Conservation (phyloP, 2,329 filamentous ascomycete genomes). For the Fusarium protoensiforme region DNA sequence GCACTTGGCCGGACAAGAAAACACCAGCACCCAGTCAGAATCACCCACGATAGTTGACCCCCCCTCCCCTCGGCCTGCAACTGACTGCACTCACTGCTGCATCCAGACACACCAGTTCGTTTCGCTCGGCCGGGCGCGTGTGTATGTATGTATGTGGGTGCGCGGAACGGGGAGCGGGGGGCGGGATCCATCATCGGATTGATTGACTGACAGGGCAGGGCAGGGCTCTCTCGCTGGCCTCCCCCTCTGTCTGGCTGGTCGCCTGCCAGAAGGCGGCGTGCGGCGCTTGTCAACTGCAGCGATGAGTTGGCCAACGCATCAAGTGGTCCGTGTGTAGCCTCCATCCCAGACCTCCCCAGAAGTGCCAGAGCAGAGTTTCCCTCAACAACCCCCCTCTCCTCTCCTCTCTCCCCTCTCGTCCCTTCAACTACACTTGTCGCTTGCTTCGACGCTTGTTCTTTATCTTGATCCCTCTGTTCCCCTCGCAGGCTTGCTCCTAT, state of each 20-base stretch:
- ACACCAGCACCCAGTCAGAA: slow-evolving; percentile 27
- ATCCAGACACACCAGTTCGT: slow-evolving; percentile 34
- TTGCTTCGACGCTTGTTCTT: neutral
- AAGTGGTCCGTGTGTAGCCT: slow-evolving; percentile 56
- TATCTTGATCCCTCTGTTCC: neutral
- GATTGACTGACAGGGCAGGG: slow-evolving; percentile 14
- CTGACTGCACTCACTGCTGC: slow-evolving; percentile 11
- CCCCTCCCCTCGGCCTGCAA: neutral
- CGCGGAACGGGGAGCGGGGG: slow-evolving; percentile 34
- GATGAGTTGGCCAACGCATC: slow-evolving; percentile 57
- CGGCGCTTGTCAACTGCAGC: slow-evolving; percentile 55
- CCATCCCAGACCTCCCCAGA: slow-evolving; percentile 5
- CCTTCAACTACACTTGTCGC: slow-evolving; percentile 8
- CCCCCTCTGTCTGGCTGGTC: slow-evolving; percentile 11
- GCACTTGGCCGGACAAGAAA: slow-evolving; percentile 30
- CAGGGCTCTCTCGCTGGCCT: neutral
- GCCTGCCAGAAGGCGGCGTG: slow-evolving; percentile 28
- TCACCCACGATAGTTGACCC: slow-evolving; percentile 29
- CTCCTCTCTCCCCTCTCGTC: slow-evolving; percentile 25
- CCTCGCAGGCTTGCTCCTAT: neutral
- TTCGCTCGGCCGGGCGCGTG: slow-evolving; percentile 20
- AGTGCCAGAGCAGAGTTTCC: slow-evolving; percentile 23
- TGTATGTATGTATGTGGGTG: slow-evolving; percentile 29
- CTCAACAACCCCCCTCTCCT: slow-evolving; percentile 41
- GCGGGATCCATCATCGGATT: slow-evolving; percentile 38